phyloP scores from a whole-genome alignment of 331 rosid genomes.

The Quercus tomentella region DNA sequence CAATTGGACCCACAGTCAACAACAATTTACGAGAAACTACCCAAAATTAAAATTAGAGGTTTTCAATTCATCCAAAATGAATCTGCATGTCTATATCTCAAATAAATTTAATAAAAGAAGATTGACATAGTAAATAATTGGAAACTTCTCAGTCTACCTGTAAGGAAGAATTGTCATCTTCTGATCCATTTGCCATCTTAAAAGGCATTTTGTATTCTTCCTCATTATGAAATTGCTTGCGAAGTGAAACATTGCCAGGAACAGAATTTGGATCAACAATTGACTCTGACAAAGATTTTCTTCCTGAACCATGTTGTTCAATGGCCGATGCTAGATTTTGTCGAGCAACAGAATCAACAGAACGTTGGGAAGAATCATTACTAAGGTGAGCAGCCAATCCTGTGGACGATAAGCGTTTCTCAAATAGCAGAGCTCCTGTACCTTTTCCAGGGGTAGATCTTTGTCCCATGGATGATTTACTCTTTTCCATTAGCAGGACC shows the following conservation, averaged over 20 bases:
- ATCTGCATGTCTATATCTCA: not conserved
- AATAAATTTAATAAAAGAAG: not conserved
- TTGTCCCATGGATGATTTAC: slow-evolving; percentile 42
- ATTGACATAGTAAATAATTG: not conserved
- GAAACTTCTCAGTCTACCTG: slow-evolving; percentile 43
- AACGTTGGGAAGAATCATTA: slow-evolving; percentile 48
- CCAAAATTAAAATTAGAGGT: not conserved
- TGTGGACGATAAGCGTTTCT: slow-evolving; percentile 44
- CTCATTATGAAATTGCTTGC: slow-evolving; percentile 67
- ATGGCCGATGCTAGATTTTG: slow-evolving; percentile 73
- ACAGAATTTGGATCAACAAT: slow-evolving; percentile 48
- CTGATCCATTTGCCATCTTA: slow-evolving; percentile 51
- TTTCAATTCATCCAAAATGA: too few relatives aligned
- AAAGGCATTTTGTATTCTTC: slow-evolving; percentile 49
- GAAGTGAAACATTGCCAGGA: slow-evolving; percentile 58
- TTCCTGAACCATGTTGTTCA: slow-evolving; percentile 79
- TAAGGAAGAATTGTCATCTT: slow-evolving; percentile 44
- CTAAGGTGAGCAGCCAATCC: slow-evolving; percentile 53
- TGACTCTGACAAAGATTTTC: slow-evolving; percentile 78
- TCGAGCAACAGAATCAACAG: slow-evolving; percentile 53
- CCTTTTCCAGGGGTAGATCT: slow-evolving; percentile 53
- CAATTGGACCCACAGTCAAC: not conserved
- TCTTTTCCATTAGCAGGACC: slow-evolving; percentile 73
- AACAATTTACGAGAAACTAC: not conserved
- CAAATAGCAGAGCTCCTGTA: slow-evolving; percentile 42